Evolutionary conservation across 1,139 yeast genomes (phyloP), one percentile per base, ranked within the genome.

Genomic region (Pichia sp.): DNA sequence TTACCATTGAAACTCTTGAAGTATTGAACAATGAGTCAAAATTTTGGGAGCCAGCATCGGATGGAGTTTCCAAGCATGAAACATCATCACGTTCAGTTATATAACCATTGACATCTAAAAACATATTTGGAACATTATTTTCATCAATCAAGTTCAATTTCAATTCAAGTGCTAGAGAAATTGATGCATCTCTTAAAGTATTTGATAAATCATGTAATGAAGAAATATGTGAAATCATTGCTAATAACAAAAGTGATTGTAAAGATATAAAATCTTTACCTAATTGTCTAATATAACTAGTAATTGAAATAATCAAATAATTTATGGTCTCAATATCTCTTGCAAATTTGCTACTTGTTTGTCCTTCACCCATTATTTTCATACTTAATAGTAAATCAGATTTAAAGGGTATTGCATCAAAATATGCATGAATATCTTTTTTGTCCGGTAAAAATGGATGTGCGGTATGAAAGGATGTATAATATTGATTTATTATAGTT

Each of bases 331-430:
- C 68, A 7, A 60, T 64, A 52, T 69, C 70, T 45, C 57, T 62
- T 5, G 70, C 53, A 45, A 66, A 69, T 26, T 59, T 55, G 1
- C 60, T 49, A 4, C 65, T 50, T 4, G 67, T 58, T 52, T 72
- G 74, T 4, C 79, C 79, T 44, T 72, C 78, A 1, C 72, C 73
- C 23, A 74, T 61, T 3, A 74, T 55, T 52, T 73, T 72, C 75
- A 74, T 72, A 1, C 73, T 67, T 3, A 68, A 62, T 4, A 74
- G 44, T n/a, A 73, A 51, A 53, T 74, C 79, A 27, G 60, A 61
- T 32, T 68, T 69, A 34, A 66, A 55, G 0, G 69, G 68, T 1
- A 67, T 57, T 7, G 63, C 47, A 7, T 56, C 52, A 15, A 73
- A 54, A 49, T 66, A 73, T 1, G 56, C 52, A 13, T 59, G 45